Evolutionary conservation across 306 rosid species (phyloP), one percentile per base, ranked within the genome.

Genomic region (Corylus heterophylla): DNA sequence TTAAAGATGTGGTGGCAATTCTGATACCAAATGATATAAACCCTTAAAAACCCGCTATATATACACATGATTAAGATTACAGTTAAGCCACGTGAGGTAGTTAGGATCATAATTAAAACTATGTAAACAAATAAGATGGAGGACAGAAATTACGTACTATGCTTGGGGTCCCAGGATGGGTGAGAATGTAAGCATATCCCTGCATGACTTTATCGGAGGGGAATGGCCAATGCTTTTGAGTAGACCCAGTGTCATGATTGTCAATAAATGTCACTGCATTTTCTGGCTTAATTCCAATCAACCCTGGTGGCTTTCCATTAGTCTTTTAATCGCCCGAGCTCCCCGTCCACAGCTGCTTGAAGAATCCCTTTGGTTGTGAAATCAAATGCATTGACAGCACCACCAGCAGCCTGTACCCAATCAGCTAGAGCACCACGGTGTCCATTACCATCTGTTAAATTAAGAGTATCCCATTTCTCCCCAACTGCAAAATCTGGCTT

Each of bases 101-200:
- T 29, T 29, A 29, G 31, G 31, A 29, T 29, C 31, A 29, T 29
- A 29, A 1, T 2, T 29, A 29, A 29, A 29, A 29, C 31, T 29
- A 29, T 29, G 54, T 3, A 18, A 27, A 48, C n/a, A 67, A 51
- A 29, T 8, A 56, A 54, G 74, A 25, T 8, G 70, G 48, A 73
- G 74, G 49, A 48, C 10, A 16, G 67, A 45, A 22, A 44, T 75
- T n/a, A n/a, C n/a, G n/a, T 89, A 93, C 97, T 13, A 93, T 88
- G 56, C 84, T 25, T 42, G 97, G 94, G 27, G 82, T 91, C 13
- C 98, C 98, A 4, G 97, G 94, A 80, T 93, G 98, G 55, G 98
- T 93, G 45, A 91, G 89, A 83, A 91, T 89, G 56, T 93, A 91
- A n/a, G 89, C 93, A 76, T 93, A 89, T 72, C 98, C 98, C 66